Evolutionary conservation across 257 asterid species (phyloP), one percentile per base, ranked within the genome.

Genomic region (Osmanthus fragrans): DNA sequence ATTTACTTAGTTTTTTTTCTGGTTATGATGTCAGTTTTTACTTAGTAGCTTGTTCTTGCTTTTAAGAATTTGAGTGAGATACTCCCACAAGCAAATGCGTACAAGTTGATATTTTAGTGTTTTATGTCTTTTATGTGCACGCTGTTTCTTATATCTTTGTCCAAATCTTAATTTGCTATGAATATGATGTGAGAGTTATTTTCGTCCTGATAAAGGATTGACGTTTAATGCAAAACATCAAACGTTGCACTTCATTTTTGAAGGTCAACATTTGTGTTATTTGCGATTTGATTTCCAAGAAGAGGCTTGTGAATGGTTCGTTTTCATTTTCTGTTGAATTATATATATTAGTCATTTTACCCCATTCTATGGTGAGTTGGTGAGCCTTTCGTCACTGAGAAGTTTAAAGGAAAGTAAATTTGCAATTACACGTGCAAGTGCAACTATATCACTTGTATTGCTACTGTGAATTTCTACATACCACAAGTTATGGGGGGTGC

Each of bases 271-370:
- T 71, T 58, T 9, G 23, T 60, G 39, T 56, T 9, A 30, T 36
- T 39, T 70, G 54, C 12, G 36, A 27, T 67, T 71, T 27, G 5
- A 27, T 25, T 34, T 67, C 33, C 34, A 40, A 66, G 23, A 45
- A 47, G 67, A 15, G 37, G 4, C 80, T 30, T 32, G 32, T 45
- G 34, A 45, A 11, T 47, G 21, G 58, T 47, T 76, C 58, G 67
- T 76, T 67, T 51, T n/a, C 67, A 67, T 45, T 67, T 66, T 47
- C 69, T 67, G 18, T 18, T 34, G 7, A 49, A 64, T 75, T 75
- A 36, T 29, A 29, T 16, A 70, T 37, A 25, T 39, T 34, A 12
- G 30, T 18, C 16, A 74, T 23, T 23, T 32, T 74, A 34, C 18
- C 36, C 56, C 58, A 7, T 49, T 49, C 21, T 49, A 49, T 18